phyloP scores from a whole-genome alignment of 108 stramenopile genomes.

The Schizochytrium sp. region DNA sequence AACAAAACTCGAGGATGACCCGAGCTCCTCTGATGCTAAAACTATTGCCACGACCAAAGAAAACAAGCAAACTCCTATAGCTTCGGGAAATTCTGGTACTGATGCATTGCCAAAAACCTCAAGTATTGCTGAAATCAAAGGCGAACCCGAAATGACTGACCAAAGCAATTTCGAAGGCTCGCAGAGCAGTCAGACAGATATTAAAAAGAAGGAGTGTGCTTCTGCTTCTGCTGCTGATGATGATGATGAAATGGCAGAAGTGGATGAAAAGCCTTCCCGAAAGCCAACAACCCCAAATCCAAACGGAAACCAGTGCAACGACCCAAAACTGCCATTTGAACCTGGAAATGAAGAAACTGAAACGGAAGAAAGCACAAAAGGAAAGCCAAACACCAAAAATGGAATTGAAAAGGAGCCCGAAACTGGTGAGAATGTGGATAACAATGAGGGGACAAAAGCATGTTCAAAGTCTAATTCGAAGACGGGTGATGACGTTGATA shows the following conservation, averaged over 20 bases:
- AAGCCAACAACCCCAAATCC: neutral
- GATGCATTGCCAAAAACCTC: too few species aligned
- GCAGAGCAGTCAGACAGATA: too few species aligned
- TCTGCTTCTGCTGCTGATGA: neutral
- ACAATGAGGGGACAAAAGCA: too few species aligned
- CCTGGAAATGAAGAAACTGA: neutral
- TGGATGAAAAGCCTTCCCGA: too few species aligned
- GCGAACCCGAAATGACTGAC: too few species aligned
- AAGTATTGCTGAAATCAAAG: too few species aligned
- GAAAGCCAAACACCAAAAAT: neutral
- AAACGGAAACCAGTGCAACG: neutral
- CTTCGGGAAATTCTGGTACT: neutral
- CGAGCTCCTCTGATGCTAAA: neutral
- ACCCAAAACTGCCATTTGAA: neutral
- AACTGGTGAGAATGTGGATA: neutral
- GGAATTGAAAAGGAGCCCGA: constrained; percentile 15
- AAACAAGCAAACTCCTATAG: neutral
- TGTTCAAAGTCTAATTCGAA: too few species aligned
- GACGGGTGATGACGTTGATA: neutral
- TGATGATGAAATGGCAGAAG: too few species aligned
- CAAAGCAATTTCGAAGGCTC: too few species aligned
- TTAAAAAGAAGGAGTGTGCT: too few species aligned
- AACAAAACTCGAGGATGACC: neutral
- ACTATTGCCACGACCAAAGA: neutral
- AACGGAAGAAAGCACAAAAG: neutral